These are phyloP conservation scores for Cladosporium sp. DNA, from an alignment of 2,329 filamentous ascomycete species.

Conservation along the genomic window DNA sequence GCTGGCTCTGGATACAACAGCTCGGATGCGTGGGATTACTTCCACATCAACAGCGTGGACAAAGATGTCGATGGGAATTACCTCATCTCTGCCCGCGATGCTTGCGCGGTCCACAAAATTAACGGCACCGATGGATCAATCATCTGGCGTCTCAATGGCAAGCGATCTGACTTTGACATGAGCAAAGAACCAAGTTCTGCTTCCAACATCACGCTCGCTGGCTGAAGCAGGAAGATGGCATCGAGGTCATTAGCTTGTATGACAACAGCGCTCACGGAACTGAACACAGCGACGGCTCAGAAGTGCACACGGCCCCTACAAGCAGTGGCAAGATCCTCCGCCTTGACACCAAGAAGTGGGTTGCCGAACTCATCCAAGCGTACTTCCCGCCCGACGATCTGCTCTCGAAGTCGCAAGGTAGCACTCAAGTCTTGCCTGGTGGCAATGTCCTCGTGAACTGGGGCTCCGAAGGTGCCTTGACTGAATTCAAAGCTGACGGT, in stretches of 20 bases:
- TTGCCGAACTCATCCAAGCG: conserved; percentile 12
- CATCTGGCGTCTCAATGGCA: conserved; percentile 37
- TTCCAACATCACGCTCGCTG: conserved; percentile 48
- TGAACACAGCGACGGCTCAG: conserved; percentile 8
- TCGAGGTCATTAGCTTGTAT: conserved; percentile 46
- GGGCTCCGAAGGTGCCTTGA: conserved; percentile 37
- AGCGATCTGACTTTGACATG: conserved; percentile 1
- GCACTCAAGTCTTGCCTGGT: conserved; percentile 47
- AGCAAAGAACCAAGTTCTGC: conserved; percentile 34
- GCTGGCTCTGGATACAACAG: conserved; percentile 39
- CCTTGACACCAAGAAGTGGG: conserved; percentile 13
- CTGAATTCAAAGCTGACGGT: conserved; percentile 39
- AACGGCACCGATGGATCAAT: conserved; percentile 42
- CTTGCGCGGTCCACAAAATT: conserved; percentile 44
- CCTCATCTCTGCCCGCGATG: conserved; percentile 48
- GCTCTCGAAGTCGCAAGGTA: conserved; percentile 44
- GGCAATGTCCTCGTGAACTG: conserved; percentile 52
- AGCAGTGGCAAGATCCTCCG: conserved; percentile 7
- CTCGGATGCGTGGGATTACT: conserved; percentile 44
- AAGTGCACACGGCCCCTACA: conserved; percentile 14
- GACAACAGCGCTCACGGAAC: conserved; percentile 42
- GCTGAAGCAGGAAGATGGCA: conserved; percentile 33
- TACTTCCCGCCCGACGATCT: conserved; percentile 27
- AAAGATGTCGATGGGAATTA: conserved; percentile 47
- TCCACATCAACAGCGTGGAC: conserved; percentile 52